phyloP scores from a whole-genome alignment of 176 grass and related monocot genomes.

The Rhynchospora breviuscula region DNA sequence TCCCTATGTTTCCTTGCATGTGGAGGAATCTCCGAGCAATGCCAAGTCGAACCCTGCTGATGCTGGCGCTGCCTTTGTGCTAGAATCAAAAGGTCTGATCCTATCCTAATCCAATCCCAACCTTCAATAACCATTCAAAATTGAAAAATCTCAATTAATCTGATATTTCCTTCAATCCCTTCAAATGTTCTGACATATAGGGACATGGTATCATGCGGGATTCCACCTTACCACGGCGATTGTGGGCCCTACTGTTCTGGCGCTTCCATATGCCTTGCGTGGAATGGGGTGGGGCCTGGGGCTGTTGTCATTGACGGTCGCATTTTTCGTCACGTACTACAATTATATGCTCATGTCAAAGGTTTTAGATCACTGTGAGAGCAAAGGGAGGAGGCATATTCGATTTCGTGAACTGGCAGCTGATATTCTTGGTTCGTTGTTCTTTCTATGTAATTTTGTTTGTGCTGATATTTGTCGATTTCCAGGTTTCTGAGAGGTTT shows the following conservation, averaged over 20 bases:
- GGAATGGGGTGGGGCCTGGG: slow-evolving; percentile 79
- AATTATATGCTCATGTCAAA: slow-evolving; percentile 84
- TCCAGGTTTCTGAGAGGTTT: neutral
- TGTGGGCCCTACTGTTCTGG: slow-evolving; percentile 86
- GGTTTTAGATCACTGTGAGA: slow-evolving; percentile 95
- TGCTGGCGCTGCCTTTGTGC: slow-evolving; percentile 82
- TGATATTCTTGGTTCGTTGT: slow-evolving; percentile 59
- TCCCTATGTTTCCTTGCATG: slow-evolving; percentile 38
- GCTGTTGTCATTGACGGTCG: slow-evolving; percentile 40
- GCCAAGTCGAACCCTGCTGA: slow-evolving; percentile 16
- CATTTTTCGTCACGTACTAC: slow-evolving; percentile 76
- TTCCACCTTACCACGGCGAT: slow-evolving; percentile 98
- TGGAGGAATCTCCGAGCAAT: slow-evolving; percentile 29
- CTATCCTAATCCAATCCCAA: neutral
- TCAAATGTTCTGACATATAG: slow-evolving; percentile 30
- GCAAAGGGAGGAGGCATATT: slow-evolving; percentile 67
- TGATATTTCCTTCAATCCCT: neutral
- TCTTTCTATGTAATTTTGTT: neutral
- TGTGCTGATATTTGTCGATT: neutral
- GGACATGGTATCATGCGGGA: slow-evolving; percentile 93
- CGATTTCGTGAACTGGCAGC: slow-evolving; percentile 93
- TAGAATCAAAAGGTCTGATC: slow-evolving; percentile 80
- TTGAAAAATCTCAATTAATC: neutral
- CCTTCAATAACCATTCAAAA: neutral
- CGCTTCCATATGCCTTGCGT: slow-evolving; percentile 79